Percentiles rank a stretch among this genome's conserved stretches.
Evolutionary conservation across 2,329 filamentous ascomycete genomes (phyloP).

Genomic region (Paracoccidioides lutzii): DNA sequence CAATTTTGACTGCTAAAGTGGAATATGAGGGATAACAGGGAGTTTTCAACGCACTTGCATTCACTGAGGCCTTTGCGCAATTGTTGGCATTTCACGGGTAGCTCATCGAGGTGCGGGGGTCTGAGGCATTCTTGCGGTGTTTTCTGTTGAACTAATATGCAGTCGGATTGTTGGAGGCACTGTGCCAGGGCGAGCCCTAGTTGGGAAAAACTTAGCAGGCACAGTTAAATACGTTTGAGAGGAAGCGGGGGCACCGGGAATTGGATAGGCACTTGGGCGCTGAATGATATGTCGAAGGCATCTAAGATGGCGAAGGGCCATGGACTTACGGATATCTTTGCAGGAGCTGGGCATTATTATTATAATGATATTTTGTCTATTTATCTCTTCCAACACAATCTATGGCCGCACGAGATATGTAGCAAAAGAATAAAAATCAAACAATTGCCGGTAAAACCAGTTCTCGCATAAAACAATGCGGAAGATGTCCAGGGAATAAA

Average conservation of each 20-base stretch:
- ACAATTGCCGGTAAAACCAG: background rate
- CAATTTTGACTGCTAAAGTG: background rate
- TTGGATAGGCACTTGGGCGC: background rate
- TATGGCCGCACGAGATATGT: background rate
- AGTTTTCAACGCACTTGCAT: slow-evolving; percentile 50
- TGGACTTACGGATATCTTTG: slow-evolving; percentile 87
- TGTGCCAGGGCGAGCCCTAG: slow-evolving; percentile 79
- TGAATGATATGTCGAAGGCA: background rate
- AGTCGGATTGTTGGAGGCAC: slow-evolving; percentile 94
- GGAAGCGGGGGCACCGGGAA: background rate
- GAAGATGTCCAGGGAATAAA: background rate
- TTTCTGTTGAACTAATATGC: slow-evolving; percentile 85
- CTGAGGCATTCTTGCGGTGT: slow-evolving; percentile 78
- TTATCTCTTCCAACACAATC: background rate
- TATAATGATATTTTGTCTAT: background rate
- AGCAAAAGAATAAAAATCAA: background rate
- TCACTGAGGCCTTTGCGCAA: slow-evolving; percentile 86
- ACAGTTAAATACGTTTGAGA: background rate
- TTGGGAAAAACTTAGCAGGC: slow-evolving; percentile 2
- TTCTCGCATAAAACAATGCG: background rate
- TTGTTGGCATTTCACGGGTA: slow-evolving; percentile 82
- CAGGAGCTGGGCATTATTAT: slow-evolving; percentile 80
- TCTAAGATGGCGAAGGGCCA: slow-evolving; percentile 2
- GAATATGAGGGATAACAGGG: background rate
- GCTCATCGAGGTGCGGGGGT: slow-evolving; percentile 62